Conservation (phyloP, 164 flowering plant species). For the Cinnamomum micranthum region DNA sequence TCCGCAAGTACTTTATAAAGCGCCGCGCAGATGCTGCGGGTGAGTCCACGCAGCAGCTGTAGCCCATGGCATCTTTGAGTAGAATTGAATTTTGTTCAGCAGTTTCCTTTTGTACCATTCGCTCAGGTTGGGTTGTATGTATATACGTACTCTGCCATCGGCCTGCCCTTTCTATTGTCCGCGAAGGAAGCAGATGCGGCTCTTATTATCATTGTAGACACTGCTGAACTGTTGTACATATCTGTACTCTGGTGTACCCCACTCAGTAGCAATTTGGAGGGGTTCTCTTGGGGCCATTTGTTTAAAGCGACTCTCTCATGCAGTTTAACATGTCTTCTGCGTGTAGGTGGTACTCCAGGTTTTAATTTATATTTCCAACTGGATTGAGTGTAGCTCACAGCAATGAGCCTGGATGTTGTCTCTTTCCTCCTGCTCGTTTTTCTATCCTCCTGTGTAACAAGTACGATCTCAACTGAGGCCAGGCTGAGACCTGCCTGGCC, state of each 20-base stretch:
- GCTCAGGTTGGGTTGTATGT: not conserved
- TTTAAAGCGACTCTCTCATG: not conserved
- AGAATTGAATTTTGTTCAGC: not conserved
- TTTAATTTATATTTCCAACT: no score
- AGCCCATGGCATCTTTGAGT: not conserved
- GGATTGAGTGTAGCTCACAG: no score
- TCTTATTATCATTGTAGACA: not conserved
- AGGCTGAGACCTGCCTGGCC: no score
- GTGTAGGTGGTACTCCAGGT: no score
- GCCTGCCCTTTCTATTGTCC: not conserved
- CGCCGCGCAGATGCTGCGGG: constrained; percentile 17
- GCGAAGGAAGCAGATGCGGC: not conserved
- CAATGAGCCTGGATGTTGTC: no score
- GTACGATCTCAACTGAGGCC: no score
- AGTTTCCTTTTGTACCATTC: not conserved
- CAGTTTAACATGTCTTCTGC: no score
- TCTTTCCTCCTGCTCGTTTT: no score
- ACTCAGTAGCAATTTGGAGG: not conserved
- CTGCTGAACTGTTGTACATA: not conserved
- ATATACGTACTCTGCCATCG: not conserved
- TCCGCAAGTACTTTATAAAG: constrained; percentile 45
- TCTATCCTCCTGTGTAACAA: no score
- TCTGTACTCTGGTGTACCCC: not conserved
- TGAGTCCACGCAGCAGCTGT: constrained; percentile 2
- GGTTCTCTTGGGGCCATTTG: not conserved